Evolutionary conservation across 306 rosid genomes (phyloP).

Genomic region (Cicer chorassanicum): DNA sequence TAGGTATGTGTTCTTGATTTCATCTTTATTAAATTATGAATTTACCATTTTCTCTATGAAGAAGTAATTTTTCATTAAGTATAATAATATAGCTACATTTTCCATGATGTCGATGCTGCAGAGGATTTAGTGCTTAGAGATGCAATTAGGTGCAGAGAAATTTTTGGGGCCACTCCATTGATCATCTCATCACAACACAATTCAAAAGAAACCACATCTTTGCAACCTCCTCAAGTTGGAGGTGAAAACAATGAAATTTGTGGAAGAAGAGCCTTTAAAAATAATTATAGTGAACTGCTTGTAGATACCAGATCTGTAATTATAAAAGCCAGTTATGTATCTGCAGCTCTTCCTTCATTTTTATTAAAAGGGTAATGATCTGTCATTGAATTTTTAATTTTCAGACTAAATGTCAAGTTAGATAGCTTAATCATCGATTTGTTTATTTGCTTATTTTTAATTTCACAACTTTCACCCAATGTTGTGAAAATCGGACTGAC

Average conservation of each 20-base stretch:
- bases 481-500: too few species aligned
- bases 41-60: conserved; percentile 17
- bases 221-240: conserved; percentile 37
- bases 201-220: conserved; percentile 44
- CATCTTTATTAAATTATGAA: neutral
- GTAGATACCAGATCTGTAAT: conserved; percentile 34
- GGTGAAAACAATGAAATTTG: conserved; percentile 43
- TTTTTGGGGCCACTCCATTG: conserved; percentile 41
- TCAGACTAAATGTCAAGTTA: conserved; percentile 1
- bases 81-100: conserved; percentile 40
- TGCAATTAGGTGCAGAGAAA: conserved; percentile 42
- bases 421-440: neutral
- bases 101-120: conserved; percentile 53
- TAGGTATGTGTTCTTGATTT: conserved; percentile 53
- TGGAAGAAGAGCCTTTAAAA: conserved; percentile 47
- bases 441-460: conserved; percentile 7
- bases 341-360: conserved; percentile 34
- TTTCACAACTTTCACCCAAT: conserved; percentile 19
- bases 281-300: conserved; percentile 32
- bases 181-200: conserved; percentile 42
- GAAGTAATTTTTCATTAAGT: conserved; percentile 7
- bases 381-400: conserved; percentile 1
- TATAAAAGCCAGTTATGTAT: conserved; percentile 32
- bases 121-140: conserved; percentile 74
- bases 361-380: conserved; percentile 40